Conservation (phyloP, 345 rosid genomes). For the Stellera chamaejasme region DNA sequence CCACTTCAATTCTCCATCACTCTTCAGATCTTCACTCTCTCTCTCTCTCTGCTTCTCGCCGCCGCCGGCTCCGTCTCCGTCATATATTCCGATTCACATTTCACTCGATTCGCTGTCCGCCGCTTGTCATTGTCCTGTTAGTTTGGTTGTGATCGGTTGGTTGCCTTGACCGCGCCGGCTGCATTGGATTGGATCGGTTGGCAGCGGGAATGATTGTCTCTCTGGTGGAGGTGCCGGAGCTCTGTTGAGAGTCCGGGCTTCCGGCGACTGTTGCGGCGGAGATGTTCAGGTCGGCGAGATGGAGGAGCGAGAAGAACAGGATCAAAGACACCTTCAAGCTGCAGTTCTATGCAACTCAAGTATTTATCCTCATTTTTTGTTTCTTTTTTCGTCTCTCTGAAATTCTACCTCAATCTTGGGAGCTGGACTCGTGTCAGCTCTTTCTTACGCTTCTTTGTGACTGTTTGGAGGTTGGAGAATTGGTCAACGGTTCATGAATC, state of each 20-base stretch:
- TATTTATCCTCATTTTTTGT: slow-evolving; percentile 10
- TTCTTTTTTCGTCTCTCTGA: too few relatives aligned
- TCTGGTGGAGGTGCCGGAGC: slow-evolving; percentile 18
- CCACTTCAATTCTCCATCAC: neutral
- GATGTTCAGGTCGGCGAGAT: slow-evolving; percentile 78
- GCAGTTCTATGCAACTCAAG: slow-evolving; percentile 91
- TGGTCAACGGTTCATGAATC: too few relatives aligned
- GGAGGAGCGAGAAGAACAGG: slow-evolving; percentile 79
- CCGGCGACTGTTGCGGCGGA: slow-evolving; percentile 14
- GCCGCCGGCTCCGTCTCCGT: slow-evolving; percentile 8
- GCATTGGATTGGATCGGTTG: slow-evolving; percentile 30
- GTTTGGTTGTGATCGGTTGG: neutral
- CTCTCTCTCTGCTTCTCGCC: slow-evolving; percentile 13
- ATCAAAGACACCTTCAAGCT: slow-evolving; percentile 73
- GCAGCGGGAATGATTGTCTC: slow-evolving; percentile 24
- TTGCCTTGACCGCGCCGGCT: neutral
- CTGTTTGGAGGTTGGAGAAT: too few relatives aligned
- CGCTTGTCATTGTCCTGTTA: neutral
- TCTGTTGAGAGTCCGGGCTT: slow-evolving; percentile 21
- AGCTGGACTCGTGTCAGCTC: neutral
- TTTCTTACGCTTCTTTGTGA: neutral
- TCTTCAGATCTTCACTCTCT: slow-evolving; percentile 41
- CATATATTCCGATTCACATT: slow-evolving; percentile 11
- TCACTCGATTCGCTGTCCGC: slow-evolving; percentile 7
- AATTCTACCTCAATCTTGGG: neutral